Conservation (phyloP, 1,139 yeast species). For the Hyphopichia pseudoburtonii region DNA sequence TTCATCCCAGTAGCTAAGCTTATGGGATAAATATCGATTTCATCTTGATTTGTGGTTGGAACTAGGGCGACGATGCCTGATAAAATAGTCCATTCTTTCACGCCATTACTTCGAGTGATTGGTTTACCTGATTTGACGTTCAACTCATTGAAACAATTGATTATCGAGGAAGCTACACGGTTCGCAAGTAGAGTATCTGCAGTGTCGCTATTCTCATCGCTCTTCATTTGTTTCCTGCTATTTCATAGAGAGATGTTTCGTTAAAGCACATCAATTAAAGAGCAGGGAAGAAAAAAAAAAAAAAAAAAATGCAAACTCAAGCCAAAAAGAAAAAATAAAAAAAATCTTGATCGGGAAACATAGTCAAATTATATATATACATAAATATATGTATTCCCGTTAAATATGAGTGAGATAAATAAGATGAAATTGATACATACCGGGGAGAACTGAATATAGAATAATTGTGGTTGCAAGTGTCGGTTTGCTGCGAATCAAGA, state of each 20-base stretch:
- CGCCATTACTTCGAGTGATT: slow-evolving; percentile 55
- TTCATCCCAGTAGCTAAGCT: slow-evolving; percentile 82
- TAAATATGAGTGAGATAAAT: too few relatives aligned
- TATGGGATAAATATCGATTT: slow-evolving; percentile 32
- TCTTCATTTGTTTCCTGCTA: too few relatives aligned
- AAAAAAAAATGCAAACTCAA: too few relatives aligned
- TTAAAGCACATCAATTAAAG: not conserved
- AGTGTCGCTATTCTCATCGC: not conserved
- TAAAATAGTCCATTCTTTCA: slow-evolving; percentile 78
- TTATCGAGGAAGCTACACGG: slow-evolving; percentile 15
- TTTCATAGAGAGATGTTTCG: too few relatives aligned
- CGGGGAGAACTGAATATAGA: not conserved
- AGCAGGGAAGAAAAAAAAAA: not conserved
- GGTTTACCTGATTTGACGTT: slow-evolving; percentile 54
- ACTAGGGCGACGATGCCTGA: slow-evolving; percentile 66
- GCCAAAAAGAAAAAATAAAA: too few relatives aligned
- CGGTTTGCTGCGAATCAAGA: too few relatives aligned
- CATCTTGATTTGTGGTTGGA: slow-evolving; percentile 6
- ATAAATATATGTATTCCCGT: too few relatives aligned
- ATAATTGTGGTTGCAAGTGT: too few relatives aligned
- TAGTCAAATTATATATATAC: too few relatives aligned
- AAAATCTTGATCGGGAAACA: too few relatives aligned
- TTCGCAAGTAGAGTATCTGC: slow-evolving; percentile 13
- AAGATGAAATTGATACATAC: too few relatives aligned
- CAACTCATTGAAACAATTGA: slow-evolving; percentile 18